phyloP scores from a whole-genome alignment of 352 stramenopile genomes.

The Thalassiosira exigua region DNA sequence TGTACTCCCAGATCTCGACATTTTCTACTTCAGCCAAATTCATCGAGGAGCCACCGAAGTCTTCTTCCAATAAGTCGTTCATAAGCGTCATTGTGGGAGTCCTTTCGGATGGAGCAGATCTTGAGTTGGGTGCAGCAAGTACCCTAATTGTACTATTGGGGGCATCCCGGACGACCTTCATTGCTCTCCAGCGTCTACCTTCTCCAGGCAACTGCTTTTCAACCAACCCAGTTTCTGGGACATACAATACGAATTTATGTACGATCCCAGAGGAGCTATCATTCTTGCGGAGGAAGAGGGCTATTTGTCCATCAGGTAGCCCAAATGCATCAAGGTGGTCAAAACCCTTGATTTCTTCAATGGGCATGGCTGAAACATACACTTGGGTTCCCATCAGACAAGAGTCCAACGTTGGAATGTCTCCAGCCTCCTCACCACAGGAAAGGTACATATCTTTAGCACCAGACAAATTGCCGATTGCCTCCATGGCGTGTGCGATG shows the following conservation, averaged over 20 bases:
- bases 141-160: background rate
- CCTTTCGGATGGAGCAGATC: no score
- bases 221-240: background rate
- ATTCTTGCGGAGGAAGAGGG: background rate
- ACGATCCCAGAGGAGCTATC: background rate
- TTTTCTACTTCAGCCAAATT: background rate
- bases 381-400: background rate
- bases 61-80: no score
- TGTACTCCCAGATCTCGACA: background rate
- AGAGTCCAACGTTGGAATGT: background rate
- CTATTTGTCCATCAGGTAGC: background rate
- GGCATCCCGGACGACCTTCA: background rate
- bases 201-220: background rate
- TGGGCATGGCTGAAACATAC: background rate
- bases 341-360: background rate
- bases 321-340: background rate
- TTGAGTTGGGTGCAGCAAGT: background rate
- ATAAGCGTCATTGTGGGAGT: no score
- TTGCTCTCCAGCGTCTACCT: background rate
- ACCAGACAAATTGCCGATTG: background rate
- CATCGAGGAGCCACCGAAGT: background rate
- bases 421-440: background rate
- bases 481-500: background rate
- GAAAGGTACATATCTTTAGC: slow-evolving; percentile 1
- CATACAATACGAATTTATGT: background rate